Evolutionary conservation across 2,329 filamentous ascomycete species (phyloP), one percentile per base, ranked within the genome.

Genomic region (Coniella lustricola): DNA sequence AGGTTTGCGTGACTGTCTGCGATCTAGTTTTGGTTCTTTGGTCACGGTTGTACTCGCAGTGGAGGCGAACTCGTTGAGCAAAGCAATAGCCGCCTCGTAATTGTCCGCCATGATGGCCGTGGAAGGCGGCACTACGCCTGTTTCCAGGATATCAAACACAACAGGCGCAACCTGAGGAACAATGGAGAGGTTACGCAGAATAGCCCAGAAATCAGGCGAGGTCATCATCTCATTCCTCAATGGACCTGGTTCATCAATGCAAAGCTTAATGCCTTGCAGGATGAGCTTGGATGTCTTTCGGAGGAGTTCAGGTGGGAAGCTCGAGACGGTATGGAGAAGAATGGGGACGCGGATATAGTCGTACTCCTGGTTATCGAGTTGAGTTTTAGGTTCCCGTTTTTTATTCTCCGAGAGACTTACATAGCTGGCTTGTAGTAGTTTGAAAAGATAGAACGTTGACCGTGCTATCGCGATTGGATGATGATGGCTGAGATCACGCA

Each of bases 181-280:
- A 20, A 75, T 73, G 40, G 87, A 82, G 16, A 98, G 71, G 29
- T 82, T 79, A 53, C 89, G 84, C 45, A 98, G 73, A 13, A 96
- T 87, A 4, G 85, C 85, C 93, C 93, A 98, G 65, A 98, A 97
- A 62, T 98, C 93, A 0, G 93, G 93, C 16, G 91, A 97, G 13
- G 88, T 91, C 67, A 95, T 94, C 57, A 97, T 87, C 67, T 97
- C 91, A 57, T 87, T 95, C 49, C 88, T 82, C 22, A 98, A 71
- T 12, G 86, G 81, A 21, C 83, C 82, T 1, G 88, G 81, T 51
- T 85, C 81, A 44, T 85, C 82, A 56, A 95, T 87, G 59, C 90
- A 96, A 38, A 83, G 74, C 38, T 83, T 79, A 21, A 98, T 71
- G 0, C 91, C 91, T 58, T 86, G 84, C 16, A 95, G 72, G 1